A percentile compares a stretch with the other conserved stretches of the same genome.
phyloP scores from a whole-genome alignment of 148 eudicot species.

The Vaccinium vitisidaea region DNA sequence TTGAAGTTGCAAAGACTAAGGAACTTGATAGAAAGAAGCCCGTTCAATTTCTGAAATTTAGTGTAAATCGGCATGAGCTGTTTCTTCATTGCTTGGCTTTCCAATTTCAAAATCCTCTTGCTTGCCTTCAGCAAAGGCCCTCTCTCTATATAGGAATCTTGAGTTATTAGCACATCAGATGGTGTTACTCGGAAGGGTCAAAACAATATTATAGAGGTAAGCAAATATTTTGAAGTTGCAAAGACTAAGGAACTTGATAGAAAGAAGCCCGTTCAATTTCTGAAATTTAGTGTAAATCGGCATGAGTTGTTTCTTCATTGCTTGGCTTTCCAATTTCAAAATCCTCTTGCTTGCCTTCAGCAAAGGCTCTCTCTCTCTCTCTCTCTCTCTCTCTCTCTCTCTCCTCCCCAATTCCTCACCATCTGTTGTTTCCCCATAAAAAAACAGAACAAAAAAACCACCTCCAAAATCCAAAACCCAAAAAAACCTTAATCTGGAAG shows the following conservation, averaged over 20 bases:
- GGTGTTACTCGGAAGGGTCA: too few species aligned
- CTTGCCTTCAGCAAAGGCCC: slow-evolving; percentile 35
- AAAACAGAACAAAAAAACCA: slow-evolving; percentile 4
- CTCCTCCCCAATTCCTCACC: slow-evolving; percentile 20
- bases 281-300: slow-evolving; percentile 12
- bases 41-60: too few species aligned
- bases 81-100: slow-evolving; percentile 47
- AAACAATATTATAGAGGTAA: too few species aligned
- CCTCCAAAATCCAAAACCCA: background rate
- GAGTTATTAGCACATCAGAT: too few species aligned
- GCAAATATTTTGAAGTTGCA: too few species aligned
- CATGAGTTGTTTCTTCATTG: slow-evolving; percentile 27
- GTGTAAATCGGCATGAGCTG: slow-evolving; percentile 18
- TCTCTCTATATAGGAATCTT: slow-evolving; percentile 11
- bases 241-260: too few species aligned
- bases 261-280: too few species aligned
- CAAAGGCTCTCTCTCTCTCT: slow-evolving; percentile 29
- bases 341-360: slow-evolving; percentile 36
- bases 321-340: slow-evolving; percentile 54
- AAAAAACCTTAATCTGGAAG: too few species aligned
- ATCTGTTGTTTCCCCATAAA: slow-evolving; percentile 29
- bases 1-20: too few species aligned
- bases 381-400: background rate
- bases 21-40: too few species aligned
- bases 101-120: slow-evolving; percentile 46